phyloP scores from a whole-genome alignment of 805 yeast genomes.

The Geotrichum ghanense region DNA sequence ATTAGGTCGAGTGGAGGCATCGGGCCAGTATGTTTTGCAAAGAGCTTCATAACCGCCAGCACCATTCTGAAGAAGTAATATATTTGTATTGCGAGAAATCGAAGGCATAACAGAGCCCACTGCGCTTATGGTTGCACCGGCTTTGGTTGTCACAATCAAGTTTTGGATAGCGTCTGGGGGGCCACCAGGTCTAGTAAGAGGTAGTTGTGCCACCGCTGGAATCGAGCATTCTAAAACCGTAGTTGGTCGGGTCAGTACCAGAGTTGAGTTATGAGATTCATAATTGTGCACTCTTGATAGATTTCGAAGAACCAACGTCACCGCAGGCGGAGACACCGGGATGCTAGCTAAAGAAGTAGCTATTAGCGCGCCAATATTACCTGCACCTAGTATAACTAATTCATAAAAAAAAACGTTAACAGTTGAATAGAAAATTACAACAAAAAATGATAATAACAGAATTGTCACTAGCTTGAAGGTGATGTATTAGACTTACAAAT shows the following conservation, averaged over 20 bases:
- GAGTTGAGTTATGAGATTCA: constrained; percentile 29
- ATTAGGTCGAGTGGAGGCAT: constrained; percentile 35
- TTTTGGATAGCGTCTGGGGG: constrained; percentile 32
- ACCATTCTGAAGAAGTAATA: constrained; percentile 75
- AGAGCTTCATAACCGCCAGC: constrained; percentile 58
- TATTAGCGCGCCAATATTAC: constrained; percentile 40
- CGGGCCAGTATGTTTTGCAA: constrained; percentile 43
- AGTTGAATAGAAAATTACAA: neutral
- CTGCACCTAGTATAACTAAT: constrained; percentile 36
- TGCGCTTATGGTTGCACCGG: constrained; percentile 61
- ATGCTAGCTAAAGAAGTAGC: constrained; percentile 33
- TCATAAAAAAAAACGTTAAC: neutral
- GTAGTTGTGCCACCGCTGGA: constrained; percentile 7
- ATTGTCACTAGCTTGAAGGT: no score
- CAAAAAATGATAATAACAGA: no score
- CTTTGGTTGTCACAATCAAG: constrained; percentile 68
- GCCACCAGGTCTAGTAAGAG: constrained; percentile 10
- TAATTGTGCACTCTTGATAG: constrained; percentile 33
- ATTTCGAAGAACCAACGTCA: constrained; percentile 33
- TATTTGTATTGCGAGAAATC: constrained; percentile 39
- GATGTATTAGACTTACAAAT: neutral
- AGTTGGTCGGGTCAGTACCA: constrained; percentile 21
- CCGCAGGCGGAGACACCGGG: constrained; percentile 28
- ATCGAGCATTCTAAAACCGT: constrained; percentile 8
- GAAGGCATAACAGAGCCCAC: constrained; percentile 40